A percentile compares a stretch with the other conserved stretches of the same genome.
Conservation (phyloP, 768 basidiomycete genomes). For the Boletus pseudo-olivaceus region DNA sequence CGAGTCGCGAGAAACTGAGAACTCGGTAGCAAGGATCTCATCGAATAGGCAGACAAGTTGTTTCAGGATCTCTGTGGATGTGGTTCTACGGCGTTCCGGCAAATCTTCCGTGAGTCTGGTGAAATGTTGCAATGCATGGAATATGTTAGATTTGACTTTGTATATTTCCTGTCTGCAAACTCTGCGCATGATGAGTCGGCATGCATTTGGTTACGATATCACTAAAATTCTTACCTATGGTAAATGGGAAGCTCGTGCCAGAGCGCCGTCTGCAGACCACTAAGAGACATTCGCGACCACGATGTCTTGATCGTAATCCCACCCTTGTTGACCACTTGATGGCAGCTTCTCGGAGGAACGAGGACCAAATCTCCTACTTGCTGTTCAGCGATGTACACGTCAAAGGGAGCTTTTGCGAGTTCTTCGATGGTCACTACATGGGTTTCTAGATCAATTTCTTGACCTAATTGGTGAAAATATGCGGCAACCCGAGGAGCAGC, state of each 20-base stretch:
- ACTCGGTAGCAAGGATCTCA: slow-evolving; percentile 43
- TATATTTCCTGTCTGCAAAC: slow-evolving; percentile 82
- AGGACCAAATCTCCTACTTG: slow-evolving; percentile 73
- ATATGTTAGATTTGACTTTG: slow-evolving; percentile 64
- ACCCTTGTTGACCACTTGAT: slow-evolving; percentile 80
- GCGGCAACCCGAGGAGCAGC: slow-evolving; percentile 50
- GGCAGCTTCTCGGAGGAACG: slow-evolving; percentile 77
- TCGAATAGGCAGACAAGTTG: slow-evolving; percentile 47
- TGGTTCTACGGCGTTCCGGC: not conserved
- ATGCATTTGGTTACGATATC: not conserved
- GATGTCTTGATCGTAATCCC: slow-evolving; percentile 81
- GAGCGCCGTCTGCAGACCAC: slow-evolving; percentile 55
- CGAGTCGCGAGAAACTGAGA: slow-evolving; percentile 36
- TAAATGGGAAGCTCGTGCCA: slow-evolving; percentile 78
- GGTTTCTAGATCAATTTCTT: slow-evolving; percentile 65
- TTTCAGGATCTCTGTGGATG: slow-evolving; percentile 24
- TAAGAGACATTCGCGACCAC: slow-evolving; percentile 81
- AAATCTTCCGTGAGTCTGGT: slow-evolving; percentile 16
- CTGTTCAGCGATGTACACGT: slow-evolving; percentile 70
- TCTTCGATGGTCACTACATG: slow-evolving; percentile 62
- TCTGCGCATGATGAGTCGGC: slow-evolving; percentile 34
- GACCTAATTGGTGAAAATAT: slow-evolving; percentile 51
- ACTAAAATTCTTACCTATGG: slow-evolving; percentile 49
- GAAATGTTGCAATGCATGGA: slow-evolving; percentile 46
- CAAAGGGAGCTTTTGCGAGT: slow-evolving; percentile 61